These are phyloP conservation scores for Fistulina hepatica DNA, from an alignment of 1,284 basidiomycete genomes.

Conservation along the genomic window DNA sequence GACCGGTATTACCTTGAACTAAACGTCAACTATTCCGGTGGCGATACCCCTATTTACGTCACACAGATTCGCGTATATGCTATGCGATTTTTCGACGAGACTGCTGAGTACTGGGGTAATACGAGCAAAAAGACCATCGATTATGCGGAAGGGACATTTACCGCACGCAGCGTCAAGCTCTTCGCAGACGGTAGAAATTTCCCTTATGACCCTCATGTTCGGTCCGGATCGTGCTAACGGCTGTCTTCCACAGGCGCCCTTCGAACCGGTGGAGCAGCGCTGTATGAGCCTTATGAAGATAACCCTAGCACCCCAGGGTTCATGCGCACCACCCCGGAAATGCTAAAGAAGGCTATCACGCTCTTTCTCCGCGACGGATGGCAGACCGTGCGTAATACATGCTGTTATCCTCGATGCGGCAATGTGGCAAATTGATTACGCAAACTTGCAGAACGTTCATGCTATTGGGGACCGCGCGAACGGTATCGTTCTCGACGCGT, in stretches of 20 bases:
- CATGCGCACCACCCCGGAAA: conserved; percentile 58
- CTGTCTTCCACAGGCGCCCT: conserved; percentile 53
- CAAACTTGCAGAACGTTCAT: conserved; percentile 60
- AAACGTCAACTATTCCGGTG: too few species aligned
- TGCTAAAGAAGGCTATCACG: conserved; percentile 53
- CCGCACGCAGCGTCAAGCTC: conserved; percentile 77
- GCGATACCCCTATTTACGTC: conserved; percentile 1
- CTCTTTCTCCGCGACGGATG: conserved; percentile 67
- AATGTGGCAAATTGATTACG: conserved; percentile 1
- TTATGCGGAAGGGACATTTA: conserved; percentile 50
- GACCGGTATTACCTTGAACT: too few species aligned
- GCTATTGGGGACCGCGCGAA: conserved; percentile 91
- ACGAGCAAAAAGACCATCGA: conserved; percentile 45
- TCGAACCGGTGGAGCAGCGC: conserved; percentile 83
- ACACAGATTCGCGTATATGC: conserved; percentile 59
- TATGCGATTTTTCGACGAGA: conserved; percentile 63
- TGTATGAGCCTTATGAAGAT: conserved; percentile 74
- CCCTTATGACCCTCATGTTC: conserved; percentile 1
- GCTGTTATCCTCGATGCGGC: neutral
- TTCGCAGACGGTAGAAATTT: conserved; percentile 66
- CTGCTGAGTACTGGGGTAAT: conserved; percentile 70
- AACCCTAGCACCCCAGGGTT: conserved; percentile 68
- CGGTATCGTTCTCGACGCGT: conserved; percentile 71
- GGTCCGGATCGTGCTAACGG: conserved; percentile 3
- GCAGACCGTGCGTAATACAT: conserved; percentile 55